A percentile compares a stretch with the other conserved stretches of the same genome.
Evolutionary conservation across 306 rosid species (phyloP).

Genomic region (Trifolium fragiferum): DNA sequence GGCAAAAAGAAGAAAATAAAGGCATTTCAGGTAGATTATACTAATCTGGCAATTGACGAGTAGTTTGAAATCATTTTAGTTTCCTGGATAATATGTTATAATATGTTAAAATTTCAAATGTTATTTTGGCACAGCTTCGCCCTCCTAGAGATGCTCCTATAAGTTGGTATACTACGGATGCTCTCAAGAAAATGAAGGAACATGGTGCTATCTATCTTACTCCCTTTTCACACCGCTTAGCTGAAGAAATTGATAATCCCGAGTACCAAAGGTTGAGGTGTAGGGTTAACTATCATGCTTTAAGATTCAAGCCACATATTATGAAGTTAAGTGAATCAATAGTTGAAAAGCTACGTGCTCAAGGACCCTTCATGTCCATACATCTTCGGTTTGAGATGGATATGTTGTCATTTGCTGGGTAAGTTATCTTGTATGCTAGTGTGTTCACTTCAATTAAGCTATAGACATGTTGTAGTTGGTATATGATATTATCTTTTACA

Average conservation of each 20-base stretch:
- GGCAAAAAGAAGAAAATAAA: conserved; percentile 90
- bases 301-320: conserved; percentile 90
- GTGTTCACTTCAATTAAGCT: conserved; percentile 11
- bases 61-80: conserved; percentile 33
- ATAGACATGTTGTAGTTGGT: conserved; percentile 20
- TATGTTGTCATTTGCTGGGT: conserved; percentile 99
- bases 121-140: conserved; percentile 65
- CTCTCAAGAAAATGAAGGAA: conserved; percentile 87
- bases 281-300: conserved; percentile 95
- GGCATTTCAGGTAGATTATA: conserved; percentile 73
- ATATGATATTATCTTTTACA: background rate
- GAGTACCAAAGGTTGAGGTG: conserved; percentile 98
- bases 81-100: conserved; percentile 34
- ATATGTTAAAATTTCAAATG: conserved; percentile 21
- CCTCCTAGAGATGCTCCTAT: conserved; percentile 94
- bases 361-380: conserved; percentile 94
- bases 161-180: conserved; percentile 84
- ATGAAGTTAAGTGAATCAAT: conserved; percentile 88
- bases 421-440: conserved; percentile 43
- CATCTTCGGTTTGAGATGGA: conserved; percentile 99
- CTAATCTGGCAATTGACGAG: conserved; percentile 28
- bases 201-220: conserved; percentile 95
- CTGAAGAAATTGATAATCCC: conserved; percentile 88
- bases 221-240: conserved; percentile 97
- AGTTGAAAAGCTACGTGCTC: conserved; percentile 87